Conservation (phyloP, 2,329 filamentous ascomycete species). For the Fusarium floridanum region DNA sequence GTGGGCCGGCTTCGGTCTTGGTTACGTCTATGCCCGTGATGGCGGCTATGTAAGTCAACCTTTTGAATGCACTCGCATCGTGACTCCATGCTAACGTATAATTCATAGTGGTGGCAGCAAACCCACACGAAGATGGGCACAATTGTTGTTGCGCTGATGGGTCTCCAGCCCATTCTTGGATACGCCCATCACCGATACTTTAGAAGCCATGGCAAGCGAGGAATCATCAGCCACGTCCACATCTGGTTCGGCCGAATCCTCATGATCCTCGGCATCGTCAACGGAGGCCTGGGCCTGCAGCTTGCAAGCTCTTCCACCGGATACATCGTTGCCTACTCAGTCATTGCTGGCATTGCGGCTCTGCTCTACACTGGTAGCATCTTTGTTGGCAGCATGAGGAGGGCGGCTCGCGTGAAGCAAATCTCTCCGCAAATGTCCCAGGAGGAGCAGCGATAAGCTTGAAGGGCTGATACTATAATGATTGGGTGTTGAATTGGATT, state of each 20-base stretch:
- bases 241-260: slow-evolving; percentile 73
- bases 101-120: slow-evolving; percentile 62
- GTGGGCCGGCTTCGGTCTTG: slow-evolving; percentile 72
- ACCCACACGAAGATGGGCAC: slow-evolving; percentile 70
- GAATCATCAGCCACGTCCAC: slow-evolving; percentile 67
- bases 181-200: slow-evolving; percentile 69
- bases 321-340: slow-evolving; percentile 67
- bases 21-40: slow-evolving; percentile 62
- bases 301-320: slow-evolving; percentile 57
- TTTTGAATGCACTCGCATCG: slow-evolving; percentile 11
- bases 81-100: slow-evolving; percentile 29
- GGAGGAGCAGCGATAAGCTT: slow-evolving; percentile 28
- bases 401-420: slow-evolving; percentile 26
- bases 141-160: slow-evolving; percentile 65
- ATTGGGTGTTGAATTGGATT: slow-evolving; percentile 17
- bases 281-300: slow-evolving; percentile 72
- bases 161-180: slow-evolving; percentile 70
- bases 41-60: slow-evolving; percentile 56
- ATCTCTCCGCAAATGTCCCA: slow-evolving; percentile 45
- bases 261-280: slow-evolving; percentile 71
- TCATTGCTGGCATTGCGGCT: slow-evolving; percentile 65
- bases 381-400: slow-evolving; percentile 30
- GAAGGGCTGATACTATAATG: background rate
- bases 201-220: slow-evolving; percentile 60
- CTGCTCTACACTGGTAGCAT: slow-evolving; percentile 57